Evolutionary conservation across 75 land plant genomes (phyloP), one percentile per base, ranked within the genome.

Genomic region (Pinus taeda): DNA sequence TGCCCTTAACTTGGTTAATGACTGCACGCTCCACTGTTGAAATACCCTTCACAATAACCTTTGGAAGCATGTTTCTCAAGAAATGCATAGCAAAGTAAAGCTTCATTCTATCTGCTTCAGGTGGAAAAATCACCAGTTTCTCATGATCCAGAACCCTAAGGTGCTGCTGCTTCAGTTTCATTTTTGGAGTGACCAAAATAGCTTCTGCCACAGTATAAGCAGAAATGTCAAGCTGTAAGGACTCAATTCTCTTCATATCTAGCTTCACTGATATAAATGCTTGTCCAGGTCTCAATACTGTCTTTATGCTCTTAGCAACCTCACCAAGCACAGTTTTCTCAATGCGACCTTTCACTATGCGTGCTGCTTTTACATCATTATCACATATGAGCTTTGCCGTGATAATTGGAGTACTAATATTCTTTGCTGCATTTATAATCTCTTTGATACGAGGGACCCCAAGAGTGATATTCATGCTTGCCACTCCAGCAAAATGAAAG

Each of bases 371-470:
- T 18, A 80, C 81, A 81, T 89, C 87, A 74, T 81, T 45, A 67
- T 85, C 81, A 65, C 76, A 77, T 26, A 79, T 85, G 49, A 97
- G 89, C 29, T 66, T 80, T 49, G 95, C 93, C 39, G 84, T 85
- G 63, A 97, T 90, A 24, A 93, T 86, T 15, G 97, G 99, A 67
- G 99, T 97, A 53, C 93, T 94, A 33, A 97, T 97, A 37, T 86
- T 97, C 82, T 97, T 97, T 29, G 93, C 81, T 13, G 90, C 97
- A 87, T 97, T 92, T 45, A 97, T 97, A 69, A 96, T 96, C 85
- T 97, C 97, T 82, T 87, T 94, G 66, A 97, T 97, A 26, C 97
- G 99, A 78, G 99, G 99, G 79, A 97, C 99, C n/a, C 97, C 99
- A 81, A 89, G 97, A 37, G 99, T 97, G 77, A 94, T 80, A 85